These are phyloP conservation scores for Solanum peruvianum DNA, from an alignment of 257 asterid species.

Conservation along the genomic window DNA sequence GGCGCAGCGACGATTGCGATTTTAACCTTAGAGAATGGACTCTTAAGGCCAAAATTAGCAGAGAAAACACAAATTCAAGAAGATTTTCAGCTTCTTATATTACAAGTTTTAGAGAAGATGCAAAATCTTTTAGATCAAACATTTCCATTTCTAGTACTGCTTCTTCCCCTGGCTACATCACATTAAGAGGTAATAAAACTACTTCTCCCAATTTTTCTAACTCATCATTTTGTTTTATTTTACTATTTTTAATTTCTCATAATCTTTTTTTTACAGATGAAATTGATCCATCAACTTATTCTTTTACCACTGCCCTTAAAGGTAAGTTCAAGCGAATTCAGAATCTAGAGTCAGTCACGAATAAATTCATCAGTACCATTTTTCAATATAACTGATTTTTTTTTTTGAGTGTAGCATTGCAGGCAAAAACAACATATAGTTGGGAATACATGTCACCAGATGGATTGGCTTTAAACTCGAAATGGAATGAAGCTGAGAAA, in stretches of 20 bases:
- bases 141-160: slow-evolving; percentile 61
- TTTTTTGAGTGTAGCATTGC: slow-evolving; percentile 46
- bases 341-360: too few species aligned
- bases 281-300: slow-evolving; percentile 85
- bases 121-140: slow-evolving; percentile 57
- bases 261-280: slow-evolving; percentile 39
- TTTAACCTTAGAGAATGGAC: slow-evolving; percentile 52
- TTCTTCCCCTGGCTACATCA: slow-evolving; percentile 71
- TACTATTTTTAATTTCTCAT: neutral
- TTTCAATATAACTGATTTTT: neutral
- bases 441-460: slow-evolving; percentile 66
- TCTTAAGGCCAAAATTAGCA: slow-evolving; percentile 43
- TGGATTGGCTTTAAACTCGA: slow-evolving; percentile 54
- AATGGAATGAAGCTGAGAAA: slow-evolving; percentile 91
- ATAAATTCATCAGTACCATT: neutral
- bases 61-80: slow-evolving; percentile 47
- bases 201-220: neutral
- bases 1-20: slow-evolving; percentile 21
- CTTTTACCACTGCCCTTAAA: slow-evolving; percentile 71
- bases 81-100: slow-evolving; percentile 55
- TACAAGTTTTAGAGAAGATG: slow-evolving; percentile 54
- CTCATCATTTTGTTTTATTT: neutral
- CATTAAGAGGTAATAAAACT: slow-evolving; percentile 36
- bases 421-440: slow-evolving; percentile 51
- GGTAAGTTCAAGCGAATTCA: slow-evolving; percentile 20